Percentiles rank a stretch among this genome's conserved stretches.
phyloP scores from a whole-genome alignment of 2,329 filamentous ascomycete species.

The Pyrenochaeta sp. region DNA sequence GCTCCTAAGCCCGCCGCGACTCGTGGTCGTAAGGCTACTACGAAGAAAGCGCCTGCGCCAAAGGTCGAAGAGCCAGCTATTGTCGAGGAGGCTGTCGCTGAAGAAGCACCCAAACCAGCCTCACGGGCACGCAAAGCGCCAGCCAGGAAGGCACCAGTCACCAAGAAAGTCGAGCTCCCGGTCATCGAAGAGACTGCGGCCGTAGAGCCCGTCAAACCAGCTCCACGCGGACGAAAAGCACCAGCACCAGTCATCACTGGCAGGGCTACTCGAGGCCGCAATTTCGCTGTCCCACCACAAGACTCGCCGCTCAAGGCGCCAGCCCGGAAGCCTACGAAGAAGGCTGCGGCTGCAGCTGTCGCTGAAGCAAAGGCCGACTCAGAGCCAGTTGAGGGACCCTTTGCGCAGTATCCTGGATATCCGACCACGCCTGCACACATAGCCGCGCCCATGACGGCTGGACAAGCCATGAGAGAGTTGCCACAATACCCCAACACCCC shows the following conservation, averaged over 20 bases:
- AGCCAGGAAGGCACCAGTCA: conserved; percentile 21
- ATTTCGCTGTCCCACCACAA: conserved; percentile 21
- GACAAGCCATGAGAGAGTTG: conserved; percentile 23
- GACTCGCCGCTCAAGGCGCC: conserved; percentile 39
- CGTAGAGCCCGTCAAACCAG: conserved; percentile 26
- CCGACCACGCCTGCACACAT: conserved; percentile 31
- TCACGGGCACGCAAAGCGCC: conserved; percentile 31
- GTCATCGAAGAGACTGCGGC: conserved; percentile 13
- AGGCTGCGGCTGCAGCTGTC: conserved; percentile 21
- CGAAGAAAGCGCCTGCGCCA: conserved; percentile 24
- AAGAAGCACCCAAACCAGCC: conserved; percentile 25
- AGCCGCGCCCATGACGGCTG: conserved; percentile 15
- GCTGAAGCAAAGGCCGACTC: conserved; percentile 18
- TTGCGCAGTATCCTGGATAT: conserved; percentile 29
- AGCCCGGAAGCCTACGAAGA: conserved; percentile 36
- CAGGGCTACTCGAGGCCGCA: conserved; percentile 33
- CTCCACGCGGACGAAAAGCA: conserved; percentile 30
- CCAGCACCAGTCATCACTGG: conserved; percentile 19
- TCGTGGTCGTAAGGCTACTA: conserved; percentile 28
- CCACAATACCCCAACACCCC: conserved; percentile 30
- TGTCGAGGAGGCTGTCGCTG: conserved; percentile 11
- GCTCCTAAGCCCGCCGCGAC: conserved; percentile 25
- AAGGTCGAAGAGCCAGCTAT: conserved; percentile 15
- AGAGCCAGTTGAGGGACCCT: conserved; percentile 29
- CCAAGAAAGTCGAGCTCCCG: conserved; percentile 18